phyloP scores from a whole-genome alignment of 495 filamentous ascomycete species.

The Penicillium alfredii region DNA sequence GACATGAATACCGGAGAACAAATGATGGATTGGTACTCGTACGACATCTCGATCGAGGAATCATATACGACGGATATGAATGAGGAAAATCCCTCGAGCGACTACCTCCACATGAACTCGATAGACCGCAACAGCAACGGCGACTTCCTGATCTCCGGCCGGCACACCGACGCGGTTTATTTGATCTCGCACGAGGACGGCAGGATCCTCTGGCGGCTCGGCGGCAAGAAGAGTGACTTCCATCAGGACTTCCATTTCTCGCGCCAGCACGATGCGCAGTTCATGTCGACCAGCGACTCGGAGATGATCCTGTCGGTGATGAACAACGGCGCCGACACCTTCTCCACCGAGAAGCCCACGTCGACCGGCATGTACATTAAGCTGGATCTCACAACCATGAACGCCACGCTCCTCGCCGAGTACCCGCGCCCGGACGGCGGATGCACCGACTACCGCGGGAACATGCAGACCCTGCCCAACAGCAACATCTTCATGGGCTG shows the following conservation, averaged over 20 bases:
- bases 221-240: conserved; percentile 33
- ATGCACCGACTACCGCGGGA: conserved; percentile 45
- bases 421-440: conserved; percentile 30
- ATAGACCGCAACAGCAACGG: conserved; percentile 43
- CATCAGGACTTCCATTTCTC: conserved; percentile 33
- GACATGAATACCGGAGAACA: conserved; percentile 14
- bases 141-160: conserved; percentile 45
- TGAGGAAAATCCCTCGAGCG: conserved; percentile 5
- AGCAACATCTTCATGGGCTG: conserved; percentile 45
- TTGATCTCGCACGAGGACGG: conserved; percentile 45
- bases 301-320: conserved; percentile 33
- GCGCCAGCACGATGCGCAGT: conserved; percentile 48
- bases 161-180: conserved; percentile 42
- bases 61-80: background rate
- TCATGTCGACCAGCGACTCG: conserved; percentile 29
- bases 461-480: conserved; percentile 41
- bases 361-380: conserved; percentile 8
- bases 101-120: conserved; percentile 48
- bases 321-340: conserved; percentile 35
- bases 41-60: conserved; percentile 20
- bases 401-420: conserved; percentile 25
- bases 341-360: conserved; percentile 14
- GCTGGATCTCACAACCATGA: conserved; percentile 20
- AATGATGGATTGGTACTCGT: conserved; percentile 19
- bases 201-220: conserved; percentile 45